Conservation (phyloP, 345 rosid genomes). For the Corchorus capsularis region DNA sequence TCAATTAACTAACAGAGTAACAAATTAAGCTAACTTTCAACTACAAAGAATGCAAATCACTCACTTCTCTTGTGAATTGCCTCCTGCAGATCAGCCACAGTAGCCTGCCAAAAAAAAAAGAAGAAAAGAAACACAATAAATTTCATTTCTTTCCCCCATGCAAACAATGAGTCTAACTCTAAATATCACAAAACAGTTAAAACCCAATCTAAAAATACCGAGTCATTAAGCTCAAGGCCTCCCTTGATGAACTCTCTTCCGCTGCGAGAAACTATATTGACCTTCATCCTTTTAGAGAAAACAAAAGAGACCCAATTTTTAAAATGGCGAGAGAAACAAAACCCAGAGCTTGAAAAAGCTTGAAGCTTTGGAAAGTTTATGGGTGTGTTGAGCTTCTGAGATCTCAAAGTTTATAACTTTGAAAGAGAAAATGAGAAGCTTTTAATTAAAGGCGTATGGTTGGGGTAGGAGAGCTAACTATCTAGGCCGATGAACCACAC, state of each 20-base stretch:
- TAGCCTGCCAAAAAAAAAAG: constrained; percentile 55
- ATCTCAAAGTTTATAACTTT: constrained; percentile 1
- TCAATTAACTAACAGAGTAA: not conserved
- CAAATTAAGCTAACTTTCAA: not conserved
- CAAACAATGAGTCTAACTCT: constrained; percentile 15
- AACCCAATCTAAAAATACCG: constrained; percentile 40
- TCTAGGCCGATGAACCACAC: constrained; percentile 20
- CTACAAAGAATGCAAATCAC: constrained; percentile 21
- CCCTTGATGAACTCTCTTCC: constrained; percentile 84
- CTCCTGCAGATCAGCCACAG: constrained; percentile 90
- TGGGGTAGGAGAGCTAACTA: constrained; percentile 32
- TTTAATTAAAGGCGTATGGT: constrained; percentile 26
- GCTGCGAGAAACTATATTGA: constrained; percentile 75
- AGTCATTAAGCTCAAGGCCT: constrained; percentile 73
- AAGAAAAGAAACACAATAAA: constrained; percentile 8
- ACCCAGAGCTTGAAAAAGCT: constrained; percentile 17
- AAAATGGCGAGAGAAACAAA: constrained; percentile 6
- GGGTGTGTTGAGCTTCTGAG: not conserved
- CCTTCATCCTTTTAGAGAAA: constrained; percentile 57
- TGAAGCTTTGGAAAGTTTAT: not conserved
- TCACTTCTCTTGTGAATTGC: constrained; percentile 82
- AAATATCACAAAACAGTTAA: not conserved
- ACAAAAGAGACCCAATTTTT: constrained; percentile 42
- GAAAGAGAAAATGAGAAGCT: not conserved
- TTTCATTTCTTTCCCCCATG: not conserved